A percentile compares a stretch with the other conserved stretches of the same genome.
These are phyloP conservation scores for Boletus reticulatus DNA, from an alignment of 768 basidiomycete species.

Conservation along the genomic window DNA sequence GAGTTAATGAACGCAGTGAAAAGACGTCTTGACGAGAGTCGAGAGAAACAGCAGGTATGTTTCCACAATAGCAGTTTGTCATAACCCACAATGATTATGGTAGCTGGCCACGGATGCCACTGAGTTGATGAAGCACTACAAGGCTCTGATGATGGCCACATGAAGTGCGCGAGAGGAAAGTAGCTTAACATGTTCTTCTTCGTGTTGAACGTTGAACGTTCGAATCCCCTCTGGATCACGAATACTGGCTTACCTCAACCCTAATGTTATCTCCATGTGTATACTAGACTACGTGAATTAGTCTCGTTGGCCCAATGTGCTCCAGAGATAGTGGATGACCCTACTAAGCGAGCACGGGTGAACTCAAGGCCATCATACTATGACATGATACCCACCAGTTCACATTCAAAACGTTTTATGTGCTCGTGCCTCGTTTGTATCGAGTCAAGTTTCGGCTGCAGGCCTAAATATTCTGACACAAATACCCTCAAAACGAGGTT, in stretches of 20 bases:
- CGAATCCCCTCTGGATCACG: not conserved
- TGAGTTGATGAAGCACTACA: slow-evolving; percentile 41
- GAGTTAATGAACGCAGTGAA: slow-evolving; percentile 34
- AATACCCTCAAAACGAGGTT: slow-evolving; percentile 85
- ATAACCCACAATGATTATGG: not conserved
- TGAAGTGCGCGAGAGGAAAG: slow-evolving; percentile 13
- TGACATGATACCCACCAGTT: slow-evolving; percentile 42
- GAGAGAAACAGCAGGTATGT: slow-evolving; percentile 39
- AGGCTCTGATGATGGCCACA: slow-evolving; percentile 31
- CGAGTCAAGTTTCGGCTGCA: slow-evolving; percentile 48
- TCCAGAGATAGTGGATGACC: not conserved
- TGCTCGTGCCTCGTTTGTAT: slow-evolving; percentile 21
- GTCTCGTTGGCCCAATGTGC: not conserved
- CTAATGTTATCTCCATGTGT: not conserved
- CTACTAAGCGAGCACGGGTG: slow-evolving; percentile 19
- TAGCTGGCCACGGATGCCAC: slow-evolving; percentile 39
- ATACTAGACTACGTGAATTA: not conserved
- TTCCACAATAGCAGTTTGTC: not conserved
- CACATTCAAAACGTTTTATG: slow-evolving; percentile 39
- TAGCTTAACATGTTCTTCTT: slow-evolving; percentile 3
- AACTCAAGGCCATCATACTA: not conserved
- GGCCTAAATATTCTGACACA: slow-evolving; percentile 83
- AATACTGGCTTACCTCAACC: not conserved
- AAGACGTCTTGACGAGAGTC: slow-evolving; percentile 33
- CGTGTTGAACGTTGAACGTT: not conserved